Percentiles rank a stretch among this genome's conserved stretches.
phyloP scores from a whole-genome alignment of 2,329 filamentous ascomycete species.

The Fusarium temperatum region DNA sequence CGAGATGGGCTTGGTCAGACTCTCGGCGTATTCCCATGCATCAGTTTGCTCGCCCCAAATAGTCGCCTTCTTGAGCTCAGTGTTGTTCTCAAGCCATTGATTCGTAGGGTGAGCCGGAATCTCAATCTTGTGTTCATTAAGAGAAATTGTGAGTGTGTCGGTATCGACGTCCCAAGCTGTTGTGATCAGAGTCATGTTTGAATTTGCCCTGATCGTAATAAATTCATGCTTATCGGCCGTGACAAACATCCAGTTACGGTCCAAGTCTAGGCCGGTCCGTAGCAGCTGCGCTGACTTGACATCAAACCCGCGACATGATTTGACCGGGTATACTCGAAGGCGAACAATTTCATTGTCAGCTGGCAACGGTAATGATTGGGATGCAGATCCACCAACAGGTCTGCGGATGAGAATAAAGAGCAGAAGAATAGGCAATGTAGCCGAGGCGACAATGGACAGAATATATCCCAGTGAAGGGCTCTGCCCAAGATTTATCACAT shows the following conservation, averaged over 20 bases:
- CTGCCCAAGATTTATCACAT: background rate
- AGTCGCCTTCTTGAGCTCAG: conserved; percentile 56
- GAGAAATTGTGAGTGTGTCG: conserved; percentile 59
- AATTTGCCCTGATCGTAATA: conserved; percentile 68
- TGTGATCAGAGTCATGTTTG: conserved; percentile 68
- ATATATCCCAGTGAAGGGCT: background rate
- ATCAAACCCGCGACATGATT: conserved; percentile 71
- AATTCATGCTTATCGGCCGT: conserved; percentile 62
- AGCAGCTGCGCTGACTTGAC: conserved; percentile 61
- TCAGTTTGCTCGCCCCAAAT: conserved; percentile 70
- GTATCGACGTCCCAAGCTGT: conserved; percentile 45
- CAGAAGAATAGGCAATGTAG: conserved; percentile 9
- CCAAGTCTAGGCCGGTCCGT: conserved; percentile 67
- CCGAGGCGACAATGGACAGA: background rate
- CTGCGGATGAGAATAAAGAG: conserved; percentile 8
- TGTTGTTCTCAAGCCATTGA: conserved; percentile 64
- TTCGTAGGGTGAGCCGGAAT: conserved; percentile 64
- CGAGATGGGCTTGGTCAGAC: conserved; percentile 62
- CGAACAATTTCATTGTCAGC: conserved; percentile 36
- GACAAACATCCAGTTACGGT: conserved; percentile 74
- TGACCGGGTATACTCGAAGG: conserved; percentile 70
- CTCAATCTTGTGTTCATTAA: conserved; percentile 53
- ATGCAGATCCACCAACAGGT: background rate
- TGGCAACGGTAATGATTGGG: conserved; percentile 13
- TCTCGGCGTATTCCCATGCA: conserved; percentile 60